Conservation (phyloP, 371 early-diverging fungal genomes). For the Mucor indicus region DNA sequence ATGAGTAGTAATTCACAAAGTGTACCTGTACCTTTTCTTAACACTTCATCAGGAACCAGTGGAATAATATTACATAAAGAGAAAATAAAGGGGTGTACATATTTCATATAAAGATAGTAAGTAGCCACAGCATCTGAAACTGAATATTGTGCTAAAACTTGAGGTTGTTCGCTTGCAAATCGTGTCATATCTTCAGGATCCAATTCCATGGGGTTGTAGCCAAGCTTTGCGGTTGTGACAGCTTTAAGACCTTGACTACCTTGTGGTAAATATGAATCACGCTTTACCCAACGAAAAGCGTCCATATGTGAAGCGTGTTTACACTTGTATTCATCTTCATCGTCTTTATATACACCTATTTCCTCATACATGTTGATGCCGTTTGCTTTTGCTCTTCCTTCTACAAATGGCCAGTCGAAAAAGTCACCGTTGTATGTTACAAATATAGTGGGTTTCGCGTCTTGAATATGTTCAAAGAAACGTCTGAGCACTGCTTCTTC, state of each 20-base stretch:
- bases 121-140: slow-evolving; percentile 99
- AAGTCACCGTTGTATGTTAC: slow-evolving; percentile 99
- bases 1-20: slow-evolving; percentile 98
- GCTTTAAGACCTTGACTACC: slow-evolving; percentile 98
- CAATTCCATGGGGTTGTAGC: slow-evolving; percentile 98
- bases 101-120: slow-evolving; percentile 99
- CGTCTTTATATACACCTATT: slow-evolving; percentile 84
- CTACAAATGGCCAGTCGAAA: slow-evolving; percentile 99
- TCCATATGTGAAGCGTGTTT: slow-evolving; percentile 98
- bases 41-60: slow-evolving; percentile 93
- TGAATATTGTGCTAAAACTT: slow-evolving; percentile 97
- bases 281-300: slow-evolving; percentile 99
- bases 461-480: slow-evolving; percentile 93
- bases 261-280: slow-evolving; percentile 98
- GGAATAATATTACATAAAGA: slow-evolving; percentile 99
- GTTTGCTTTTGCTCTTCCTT: slow-evolving; percentile 78
- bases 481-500: slow-evolving; percentile 84
- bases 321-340: slow-evolving; percentile 85
- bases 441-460: slow-evolving; percentile 88
- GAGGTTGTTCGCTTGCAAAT: slow-evolving; percentile 93
- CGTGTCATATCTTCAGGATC: slow-evolving; percentile 99
- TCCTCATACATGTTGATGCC: slow-evolving; percentile 84
- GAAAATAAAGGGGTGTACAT: slow-evolving; percentile 99
- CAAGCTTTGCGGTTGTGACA: slow-evolving; percentile 96
- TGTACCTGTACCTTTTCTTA: slow-evolving; percentile 97